Conservation (phyloP, 2,329 filamentous ascomycete genomes). For the Apiospora rasikravindrae region DNA sequence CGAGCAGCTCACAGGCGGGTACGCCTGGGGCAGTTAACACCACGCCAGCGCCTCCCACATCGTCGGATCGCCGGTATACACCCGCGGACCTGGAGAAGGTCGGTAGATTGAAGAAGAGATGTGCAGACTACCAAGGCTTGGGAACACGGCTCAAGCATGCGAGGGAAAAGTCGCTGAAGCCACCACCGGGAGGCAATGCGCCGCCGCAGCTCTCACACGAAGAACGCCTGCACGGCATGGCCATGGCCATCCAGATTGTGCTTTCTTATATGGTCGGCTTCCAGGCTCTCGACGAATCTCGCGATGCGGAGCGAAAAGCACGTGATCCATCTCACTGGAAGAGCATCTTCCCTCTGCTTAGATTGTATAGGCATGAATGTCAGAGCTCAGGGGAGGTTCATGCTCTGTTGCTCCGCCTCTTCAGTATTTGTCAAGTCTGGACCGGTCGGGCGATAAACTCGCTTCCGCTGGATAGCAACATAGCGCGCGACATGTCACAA, state of each 20-base stretch:
- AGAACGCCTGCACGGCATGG: conserved; percentile 35
- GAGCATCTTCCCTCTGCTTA: conserved; percentile 33
- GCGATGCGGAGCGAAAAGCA: conserved; percentile 49
- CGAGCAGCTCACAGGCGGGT: conserved; percentile 56
- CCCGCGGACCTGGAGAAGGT: conserved; percentile 36
- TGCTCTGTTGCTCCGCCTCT: conserved; percentile 37
- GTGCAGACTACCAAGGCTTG: conserved; percentile 44
- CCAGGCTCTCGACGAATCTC: conserved; percentile 52
- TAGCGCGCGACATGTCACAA: conserved; percentile 29
- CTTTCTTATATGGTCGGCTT: conserved; percentile 57
- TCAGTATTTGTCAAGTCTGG: conserved; percentile 35
- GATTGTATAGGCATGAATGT: conserved; percentile 34
- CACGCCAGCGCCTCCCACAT: conserved; percentile 44
- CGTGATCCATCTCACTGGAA: conserved; percentile 42
- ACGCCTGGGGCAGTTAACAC: conserved; percentile 55
- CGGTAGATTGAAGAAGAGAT: conserved; percentile 42
- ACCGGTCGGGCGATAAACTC: conserved; percentile 33
- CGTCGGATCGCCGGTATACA: conserved; percentile 42
- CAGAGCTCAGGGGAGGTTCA: conserved; percentile 28
- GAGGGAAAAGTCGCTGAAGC: conserved; percentile 53
- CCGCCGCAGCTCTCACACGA: conserved; percentile 27
- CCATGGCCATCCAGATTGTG: conserved; percentile 37
- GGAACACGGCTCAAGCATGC: conserved; percentile 60
- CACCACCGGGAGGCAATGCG: conserved; percentile 23
- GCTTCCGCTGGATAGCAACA: conserved; percentile 29